These are phyloP conservation scores for Xylogone sp. DNA, from an alignment of 2,329 filamentous ascomycete genomes.

Conservation along the genomic window DNA sequence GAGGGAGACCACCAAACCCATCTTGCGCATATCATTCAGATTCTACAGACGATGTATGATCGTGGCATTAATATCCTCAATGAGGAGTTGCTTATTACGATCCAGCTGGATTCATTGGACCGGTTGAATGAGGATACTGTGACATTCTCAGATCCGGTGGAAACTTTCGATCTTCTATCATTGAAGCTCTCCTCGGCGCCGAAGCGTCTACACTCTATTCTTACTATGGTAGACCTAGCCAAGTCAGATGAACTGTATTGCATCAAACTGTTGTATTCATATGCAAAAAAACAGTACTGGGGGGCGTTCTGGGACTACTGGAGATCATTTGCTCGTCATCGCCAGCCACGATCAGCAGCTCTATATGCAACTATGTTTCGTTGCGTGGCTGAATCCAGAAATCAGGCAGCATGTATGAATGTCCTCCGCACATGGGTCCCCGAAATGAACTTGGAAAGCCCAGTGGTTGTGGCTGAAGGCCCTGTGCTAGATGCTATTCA, in stretches of 20 bases:
- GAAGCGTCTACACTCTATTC: slow-evolving; percentile 34
- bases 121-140: background rate
- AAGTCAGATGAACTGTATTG: slow-evolving; percentile 36
- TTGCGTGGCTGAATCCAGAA: slow-evolving; percentile 40
- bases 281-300: slow-evolving; percentile 47
- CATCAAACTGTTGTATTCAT: slow-evolving; percentile 40
- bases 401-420: slow-evolving; percentile 41
- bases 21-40: slow-evolving; percentile 25
- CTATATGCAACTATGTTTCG: slow-evolving; percentile 54
- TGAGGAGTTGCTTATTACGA: slow-evolving; percentile 22
- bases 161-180: slow-evolving; percentile 19
- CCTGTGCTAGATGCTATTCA: slow-evolving; percentile 45
- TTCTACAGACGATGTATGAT: slow-evolving; percentile 38
- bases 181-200: slow-evolving; percentile 14
- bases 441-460: slow-evolving; percentile 55
- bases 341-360: slow-evolving; percentile 41
- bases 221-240: slow-evolving; percentile 42
- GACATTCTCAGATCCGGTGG: slow-evolving; percentile 9
- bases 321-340: slow-evolving; percentile 48
- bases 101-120: slow-evolving; percentile 17
- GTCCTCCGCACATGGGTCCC: slow-evolving; percentile 50
- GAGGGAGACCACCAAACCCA: slow-evolving; percentile 13
- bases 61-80: slow-evolving; percentile 36
- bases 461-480: slow-evolving; percentile 41
- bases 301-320: slow-evolving; percentile 58